Evolutionary conservation across 805 yeast genomes (phyloP), one percentile per base, ranked within the genome.

Genomic region (Candida quercuum): DNA sequence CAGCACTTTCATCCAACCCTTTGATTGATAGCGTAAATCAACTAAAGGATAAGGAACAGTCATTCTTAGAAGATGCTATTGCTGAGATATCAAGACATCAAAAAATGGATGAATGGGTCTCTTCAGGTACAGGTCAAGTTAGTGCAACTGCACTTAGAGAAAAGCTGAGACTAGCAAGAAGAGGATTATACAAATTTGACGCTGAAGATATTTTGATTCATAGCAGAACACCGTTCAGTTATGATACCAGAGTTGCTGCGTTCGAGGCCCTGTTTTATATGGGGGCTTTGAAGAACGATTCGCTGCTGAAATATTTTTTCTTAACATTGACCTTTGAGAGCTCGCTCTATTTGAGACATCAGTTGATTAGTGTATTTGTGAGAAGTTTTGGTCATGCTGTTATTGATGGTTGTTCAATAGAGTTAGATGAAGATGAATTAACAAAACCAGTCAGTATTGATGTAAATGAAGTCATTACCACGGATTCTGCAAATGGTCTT

Each of bases 71-170:
- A 4, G 72, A 70, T 13, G 77, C 80, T 0, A 49, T 80, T 7
- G 69, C 71, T 6, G 97, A 89, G 52, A 66, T 93, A 32, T 76
- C 80, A 38, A 71, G 97, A 41, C 72, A 79, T 42, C 76, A 78
- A 47, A 78, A 88, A 43, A 70, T 93, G 62, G 98, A 91, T 52
- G 78, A 74, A 30, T 87, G 94, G 94, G 69, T 82, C 7, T 91
- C 96, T 1, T 81, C 95, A 0, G 77, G 74, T 43, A 81, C 77
- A 36, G 56, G 71, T 40, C 44, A 69, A 26, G 64, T 85, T 28
- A 69, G 88, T 14, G 59, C 67, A 20, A 63, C 75, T 5, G 75
- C 88, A 21, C 48, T 88, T 17, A 59, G 62, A 28, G 80, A 76
- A 45, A 84, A 81, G 45, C 68, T 84, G 29, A 58, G 66, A 26